These are phyloP conservation scores for Racocetra persica DNA, from an alignment of 371 early-diverging fungal species.

Conservation along the genomic window DNA sequence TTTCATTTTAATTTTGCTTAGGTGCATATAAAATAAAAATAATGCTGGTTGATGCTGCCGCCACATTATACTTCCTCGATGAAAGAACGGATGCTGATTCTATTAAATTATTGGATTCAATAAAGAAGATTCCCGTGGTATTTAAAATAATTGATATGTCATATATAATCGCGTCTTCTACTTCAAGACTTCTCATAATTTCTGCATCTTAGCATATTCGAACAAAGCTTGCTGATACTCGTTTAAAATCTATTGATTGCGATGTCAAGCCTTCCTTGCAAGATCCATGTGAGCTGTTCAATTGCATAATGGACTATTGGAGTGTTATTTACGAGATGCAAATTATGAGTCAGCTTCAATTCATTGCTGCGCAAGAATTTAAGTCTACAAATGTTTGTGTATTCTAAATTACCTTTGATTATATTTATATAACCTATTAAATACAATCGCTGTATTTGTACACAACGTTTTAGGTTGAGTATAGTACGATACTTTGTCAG, in stretches of 20 bases:
- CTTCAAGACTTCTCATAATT: too few relatives aligned
- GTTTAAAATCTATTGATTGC: too few relatives aligned
- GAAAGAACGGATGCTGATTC: constrained; percentile 49
- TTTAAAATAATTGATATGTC: constrained; percentile 22
- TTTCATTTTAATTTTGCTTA: neutral
- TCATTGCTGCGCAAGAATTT: neutral
- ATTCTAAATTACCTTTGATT: too few relatives aligned
- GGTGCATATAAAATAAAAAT: constrained; percentile 60
- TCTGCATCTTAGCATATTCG: neutral
- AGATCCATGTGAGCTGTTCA: neutral
- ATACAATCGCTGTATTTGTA: too few relatives aligned
- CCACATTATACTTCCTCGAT: constrained; percentile 77
- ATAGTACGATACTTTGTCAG: constrained; percentile 42
- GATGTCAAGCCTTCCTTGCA: neutral
- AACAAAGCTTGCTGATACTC: neutral
- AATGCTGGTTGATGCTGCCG: constrained; percentile 73
- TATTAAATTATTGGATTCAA: constrained; percentile 60
- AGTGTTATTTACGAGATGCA: constrained; percentile 38
- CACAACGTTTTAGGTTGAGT: neutral
- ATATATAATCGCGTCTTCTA: too few relatives aligned
- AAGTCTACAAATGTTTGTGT: constrained; percentile 13
- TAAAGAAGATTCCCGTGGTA: constrained; percentile 64
- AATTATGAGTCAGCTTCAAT: constrained; percentile 25
- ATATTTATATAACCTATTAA: too few relatives aligned
- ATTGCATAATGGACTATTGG: constrained; percentile 35